These are phyloP conservation scores for Verticillium nubilum DNA, from an alignment of 2,329 filamentous ascomycete species.

Conservation along the genomic window DNA sequence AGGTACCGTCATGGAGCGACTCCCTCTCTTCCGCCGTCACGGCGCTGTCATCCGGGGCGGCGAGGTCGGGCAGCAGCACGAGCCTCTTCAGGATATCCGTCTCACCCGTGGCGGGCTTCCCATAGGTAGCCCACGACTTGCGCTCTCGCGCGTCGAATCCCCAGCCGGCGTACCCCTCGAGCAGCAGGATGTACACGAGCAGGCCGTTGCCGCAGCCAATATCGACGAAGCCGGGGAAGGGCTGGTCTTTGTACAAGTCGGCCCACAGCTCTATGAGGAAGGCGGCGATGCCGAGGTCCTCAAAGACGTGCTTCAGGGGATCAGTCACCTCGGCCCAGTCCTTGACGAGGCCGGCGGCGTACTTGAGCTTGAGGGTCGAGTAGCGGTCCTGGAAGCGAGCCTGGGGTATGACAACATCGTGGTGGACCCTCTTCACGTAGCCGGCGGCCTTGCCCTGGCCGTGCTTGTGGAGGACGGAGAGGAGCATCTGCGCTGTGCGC, in stretches of 20 bases:
- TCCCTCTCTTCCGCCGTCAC: conserved; percentile 10
- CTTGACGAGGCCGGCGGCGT: conserved; percentile 66
- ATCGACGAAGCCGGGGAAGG: conserved; percentile 87
- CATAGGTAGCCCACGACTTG: conserved; percentile 78
- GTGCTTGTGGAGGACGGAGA: conserved; percentile 68
- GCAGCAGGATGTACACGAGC: conserved; percentile 73
- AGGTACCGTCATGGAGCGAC: conserved; percentile 54
- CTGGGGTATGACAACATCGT: conserved; percentile 76
- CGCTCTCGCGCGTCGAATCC: conserved; percentile 86
- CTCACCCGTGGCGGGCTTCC: not conserved
- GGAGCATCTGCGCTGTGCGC: conserved; percentile 63
- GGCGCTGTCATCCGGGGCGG: conserved; percentile 16
- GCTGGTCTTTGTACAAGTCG: conserved; percentile 62
- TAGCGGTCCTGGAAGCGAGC: conserved; percentile 78
- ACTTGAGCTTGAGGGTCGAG: conserved; percentile 68
- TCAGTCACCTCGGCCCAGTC: conserved; percentile 84
- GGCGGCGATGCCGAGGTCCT: conserved; percentile 84
- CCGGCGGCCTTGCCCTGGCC: conserved; percentile 59
- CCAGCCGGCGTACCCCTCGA: conserved; percentile 79
- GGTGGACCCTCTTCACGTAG: conserved; percentile 76
- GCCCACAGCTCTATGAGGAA: conserved; percentile 91
- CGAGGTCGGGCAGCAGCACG: conserved; percentile 43
- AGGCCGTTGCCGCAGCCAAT: conserved; percentile 95
- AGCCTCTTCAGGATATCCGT: conserved; percentile 30
- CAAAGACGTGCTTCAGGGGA: conserved; percentile 88